Conservation (phyloP, 768 basidiomycete genomes). For the Suillus placidus region DNA sequence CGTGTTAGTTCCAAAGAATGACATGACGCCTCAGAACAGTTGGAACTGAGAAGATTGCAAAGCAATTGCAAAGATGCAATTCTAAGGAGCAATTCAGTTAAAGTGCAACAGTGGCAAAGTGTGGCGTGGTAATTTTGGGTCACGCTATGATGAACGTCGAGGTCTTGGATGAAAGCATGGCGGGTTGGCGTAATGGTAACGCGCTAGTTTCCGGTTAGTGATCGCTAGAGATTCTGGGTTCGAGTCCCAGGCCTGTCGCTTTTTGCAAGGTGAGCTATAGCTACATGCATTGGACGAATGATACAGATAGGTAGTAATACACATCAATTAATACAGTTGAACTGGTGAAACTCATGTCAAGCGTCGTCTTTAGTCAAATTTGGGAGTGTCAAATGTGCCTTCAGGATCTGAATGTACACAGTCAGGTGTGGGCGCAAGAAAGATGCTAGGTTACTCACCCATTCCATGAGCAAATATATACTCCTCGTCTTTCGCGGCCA, state of each 20-base stretch:
- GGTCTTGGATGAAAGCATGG: slow-evolving; percentile 21
- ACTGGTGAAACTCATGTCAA: neutral
- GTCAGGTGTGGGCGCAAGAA: neutral
- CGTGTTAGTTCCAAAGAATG: slow-evolving; percentile 43
- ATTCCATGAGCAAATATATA: slow-evolving; percentile 62
- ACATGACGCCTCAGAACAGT: slow-evolving; percentile 31
- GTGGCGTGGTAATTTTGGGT: slow-evolving; percentile 20
- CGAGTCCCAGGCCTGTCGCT: slow-evolving; percentile 63
- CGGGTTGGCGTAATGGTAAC: slow-evolving; percentile 69
- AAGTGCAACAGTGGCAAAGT: neutral
- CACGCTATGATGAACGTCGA: neutral
- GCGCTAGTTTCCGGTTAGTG: slow-evolving; percentile 59
- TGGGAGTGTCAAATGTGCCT: slow-evolving; percentile 49
- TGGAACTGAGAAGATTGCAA: slow-evolving; percentile 1
- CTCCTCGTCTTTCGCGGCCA: slow-evolving; percentile 60
- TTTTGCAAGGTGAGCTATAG: slow-evolving; percentile 21
- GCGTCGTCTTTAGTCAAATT: slow-evolving; percentile 30
- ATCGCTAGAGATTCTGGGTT: slow-evolving; percentile 63
- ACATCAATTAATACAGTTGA: neutral
- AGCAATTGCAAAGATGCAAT: neutral
- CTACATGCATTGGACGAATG: neutral
- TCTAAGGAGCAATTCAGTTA: slow-evolving; percentile 3
- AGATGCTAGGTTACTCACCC: slow-evolving; percentile 39
- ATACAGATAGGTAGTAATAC: neutral
- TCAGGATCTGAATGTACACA: slow-evolving; percentile 30